A percentile compares a stretch with the other conserved stretches of the same genome.
Conservation (phyloP, 2,329 filamentous ascomycete species). For the Neopestalotiopsis clavispora region DNA sequence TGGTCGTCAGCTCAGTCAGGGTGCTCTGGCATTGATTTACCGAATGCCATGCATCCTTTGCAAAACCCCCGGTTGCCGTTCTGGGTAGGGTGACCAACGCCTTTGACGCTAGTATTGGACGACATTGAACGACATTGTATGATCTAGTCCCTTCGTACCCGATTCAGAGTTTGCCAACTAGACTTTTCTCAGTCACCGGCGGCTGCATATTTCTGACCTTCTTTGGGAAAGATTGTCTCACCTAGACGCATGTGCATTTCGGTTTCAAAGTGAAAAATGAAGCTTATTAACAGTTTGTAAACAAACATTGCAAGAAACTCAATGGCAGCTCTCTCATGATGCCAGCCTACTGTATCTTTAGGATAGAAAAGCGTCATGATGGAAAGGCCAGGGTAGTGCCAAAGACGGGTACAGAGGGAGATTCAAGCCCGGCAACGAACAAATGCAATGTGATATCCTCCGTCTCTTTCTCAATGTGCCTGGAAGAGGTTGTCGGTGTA, state of each 20-base stretch:
- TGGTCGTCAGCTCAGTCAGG: background rate
- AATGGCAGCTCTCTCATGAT: background rate
- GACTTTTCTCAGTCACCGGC: slow-evolving; percentile 1
- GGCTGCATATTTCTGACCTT: background rate
- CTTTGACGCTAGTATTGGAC: background rate
- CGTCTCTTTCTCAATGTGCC: background rate
- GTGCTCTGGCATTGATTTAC: background rate
- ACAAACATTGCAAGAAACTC: background rate
- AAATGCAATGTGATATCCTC: background rate
- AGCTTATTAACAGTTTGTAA: background rate
- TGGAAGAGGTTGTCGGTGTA: background rate
- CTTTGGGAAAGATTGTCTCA: background rate
- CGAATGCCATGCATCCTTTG: background rate
- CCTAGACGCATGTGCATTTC: background rate
- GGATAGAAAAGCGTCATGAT: too few relatives aligned
- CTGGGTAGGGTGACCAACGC: slow-evolving; percentile 10
- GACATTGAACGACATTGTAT: background rate
- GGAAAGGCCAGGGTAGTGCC: too few relatives aligned
- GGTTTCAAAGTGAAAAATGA: background rate
- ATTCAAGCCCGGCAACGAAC: background rate
- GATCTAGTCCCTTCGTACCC: slow-evolving; percentile 23
- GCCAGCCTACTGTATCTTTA: background rate
- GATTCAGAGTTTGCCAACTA: slow-evolving; percentile 12
- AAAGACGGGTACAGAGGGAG: background rate
- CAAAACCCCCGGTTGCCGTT: slow-evolving; percentile 10